Base-by-base conservation (phyloP, 2,329 filamentous ascomycete species). In the Xylariales sp. region DNA sequence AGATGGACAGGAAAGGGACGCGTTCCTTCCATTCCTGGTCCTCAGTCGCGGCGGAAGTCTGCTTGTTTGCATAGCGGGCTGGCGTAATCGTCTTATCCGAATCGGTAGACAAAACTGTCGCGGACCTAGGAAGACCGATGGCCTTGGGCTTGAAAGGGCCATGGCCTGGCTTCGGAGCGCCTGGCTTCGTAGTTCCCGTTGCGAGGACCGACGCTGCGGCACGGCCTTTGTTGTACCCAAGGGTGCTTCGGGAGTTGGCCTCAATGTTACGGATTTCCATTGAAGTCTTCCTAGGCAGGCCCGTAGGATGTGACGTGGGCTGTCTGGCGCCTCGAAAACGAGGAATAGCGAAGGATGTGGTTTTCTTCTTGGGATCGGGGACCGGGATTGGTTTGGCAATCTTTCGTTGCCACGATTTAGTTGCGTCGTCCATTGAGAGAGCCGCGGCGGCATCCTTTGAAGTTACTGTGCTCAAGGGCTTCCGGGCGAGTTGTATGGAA, bases 201-300 rank as follows among this genome's bases (percentile, higher is more conserved):
- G 76, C 55, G 31, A 73, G 60, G 0, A 70, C 70, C 2, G 70
- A 73, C 4, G 73, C 68, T 4, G 69, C 69, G 29, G 68, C 66
- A 24, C 87, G 78, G 24, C 90, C 89, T 60, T 85, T 88, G 42
- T 78, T 86, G 59, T 95, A 95, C 12, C 90, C 90, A 31, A 95
- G 74, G 0, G 89, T 95, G 42, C 80, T 90, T 48, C 82, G 80
- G 2, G 89, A 95, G 5, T 80, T 81, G 5, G 77, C 78, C 16
- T 78, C 73, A 1, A 84, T 82, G 9, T 76, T 70, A 7, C 73
- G 73, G 48, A 79, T 76, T 34, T 80, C 77, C 51, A 77, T 70
- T 8, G 71, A 70, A 1, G 71, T 63, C 35, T 63, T 58, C 46
- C 74, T 74, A 6, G 68, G 64, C 3, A 71, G 63, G 4, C 63